phyloP scores from a whole-genome alignment of 139 green algal genomes.

The Chlorella sp. region DNA sequence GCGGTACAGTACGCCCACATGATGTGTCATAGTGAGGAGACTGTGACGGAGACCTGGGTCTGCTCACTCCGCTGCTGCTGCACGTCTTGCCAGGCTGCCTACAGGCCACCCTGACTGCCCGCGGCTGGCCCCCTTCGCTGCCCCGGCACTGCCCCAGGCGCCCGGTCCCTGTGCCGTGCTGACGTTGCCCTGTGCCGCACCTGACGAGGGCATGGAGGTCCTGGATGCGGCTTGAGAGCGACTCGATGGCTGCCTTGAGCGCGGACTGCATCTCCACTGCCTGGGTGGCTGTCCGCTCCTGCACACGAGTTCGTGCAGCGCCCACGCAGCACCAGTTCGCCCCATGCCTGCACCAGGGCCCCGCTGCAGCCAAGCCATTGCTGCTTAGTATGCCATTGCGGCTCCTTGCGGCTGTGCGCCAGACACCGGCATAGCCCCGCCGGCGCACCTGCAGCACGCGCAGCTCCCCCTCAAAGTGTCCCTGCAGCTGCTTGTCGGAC shows the following conservation, averaged over 20 bases:
- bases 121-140: too few species aligned
- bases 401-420: too few species aligned
- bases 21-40: neutral
- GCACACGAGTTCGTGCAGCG: conserved; percentile 1
- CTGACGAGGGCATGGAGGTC: conserved; percentile 51
- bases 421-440: too few species aligned
- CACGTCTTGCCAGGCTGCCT: too few species aligned
- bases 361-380: neutral
- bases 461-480: conserved; percentile 52
- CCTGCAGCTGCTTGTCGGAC: conserved; percentile 54
- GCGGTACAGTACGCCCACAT: neutral
- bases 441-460: conserved; percentile 6
- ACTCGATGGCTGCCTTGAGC: conserved; percentile 54
- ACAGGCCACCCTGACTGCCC: too few species aligned
- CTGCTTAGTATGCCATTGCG: too few species aligned
- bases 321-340: neutral
- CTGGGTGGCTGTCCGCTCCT: conserved; percentile 31
- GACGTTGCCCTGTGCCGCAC: too few species aligned
- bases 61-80: too few species aligned
- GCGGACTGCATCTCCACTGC: conserved; percentile 44
- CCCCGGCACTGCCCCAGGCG: too few species aligned
- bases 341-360: neutral
- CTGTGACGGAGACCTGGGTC: too few species aligned
- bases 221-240: conserved; percentile 40
- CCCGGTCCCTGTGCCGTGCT: too few species aligned